These are phyloP conservation scores for Platanthera guangdongensis DNA, from an alignment of 106 monocot species.

Conservation along the genomic window DNA sequence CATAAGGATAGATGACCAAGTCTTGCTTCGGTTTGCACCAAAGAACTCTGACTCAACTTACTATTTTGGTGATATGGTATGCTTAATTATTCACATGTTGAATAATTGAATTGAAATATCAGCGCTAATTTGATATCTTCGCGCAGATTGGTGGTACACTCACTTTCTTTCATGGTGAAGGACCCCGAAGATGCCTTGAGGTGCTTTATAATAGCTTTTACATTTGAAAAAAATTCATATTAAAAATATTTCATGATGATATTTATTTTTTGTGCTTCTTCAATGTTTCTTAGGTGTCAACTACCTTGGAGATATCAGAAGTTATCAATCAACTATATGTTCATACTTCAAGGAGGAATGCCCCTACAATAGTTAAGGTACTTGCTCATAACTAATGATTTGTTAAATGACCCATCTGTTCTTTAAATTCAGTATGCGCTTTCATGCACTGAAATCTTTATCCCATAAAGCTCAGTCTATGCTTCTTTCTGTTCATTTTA, in stretches of 20 bases:
- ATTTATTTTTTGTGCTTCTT: not conserved
- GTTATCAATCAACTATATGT: slow-evolving; percentile 56
- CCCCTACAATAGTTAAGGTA: slow-evolving; percentile 86
- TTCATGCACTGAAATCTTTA: not conserved
- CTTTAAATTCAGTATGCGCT: not conserved
- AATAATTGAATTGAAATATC: not conserved
- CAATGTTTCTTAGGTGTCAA: slow-evolving; percentile 46
- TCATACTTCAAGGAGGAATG: slow-evolving; percentile 78
- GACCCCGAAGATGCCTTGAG: slow-evolving; percentile 88
- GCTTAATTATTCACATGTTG: slow-evolving; percentile 8
- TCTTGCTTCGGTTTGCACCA: slow-evolving; percentile 86
- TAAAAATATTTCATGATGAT: not conserved
- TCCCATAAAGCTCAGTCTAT: not conserved
- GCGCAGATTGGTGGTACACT: slow-evolving; percentile 93
- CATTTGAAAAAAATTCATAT: not conserved
- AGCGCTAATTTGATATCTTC: slow-evolving; percentile 6
- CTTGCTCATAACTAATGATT: slow-evolving; percentile 11
- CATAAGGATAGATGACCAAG: slow-evolving; percentile 89
- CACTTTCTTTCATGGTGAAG: slow-evolving; percentile 79
- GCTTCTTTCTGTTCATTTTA: not conserved
- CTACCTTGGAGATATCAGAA: slow-evolving; percentile 87
- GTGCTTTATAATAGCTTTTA: slow-evolving; percentile 21
- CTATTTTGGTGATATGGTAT: slow-evolving; percentile 95
- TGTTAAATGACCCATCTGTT: not conserved
- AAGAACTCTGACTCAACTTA: slow-evolving; percentile 84